Evolutionary conservation across 1,284 basidiomycete species (phyloP).

Genomic region (Rhizoctonia solani): DNA sequence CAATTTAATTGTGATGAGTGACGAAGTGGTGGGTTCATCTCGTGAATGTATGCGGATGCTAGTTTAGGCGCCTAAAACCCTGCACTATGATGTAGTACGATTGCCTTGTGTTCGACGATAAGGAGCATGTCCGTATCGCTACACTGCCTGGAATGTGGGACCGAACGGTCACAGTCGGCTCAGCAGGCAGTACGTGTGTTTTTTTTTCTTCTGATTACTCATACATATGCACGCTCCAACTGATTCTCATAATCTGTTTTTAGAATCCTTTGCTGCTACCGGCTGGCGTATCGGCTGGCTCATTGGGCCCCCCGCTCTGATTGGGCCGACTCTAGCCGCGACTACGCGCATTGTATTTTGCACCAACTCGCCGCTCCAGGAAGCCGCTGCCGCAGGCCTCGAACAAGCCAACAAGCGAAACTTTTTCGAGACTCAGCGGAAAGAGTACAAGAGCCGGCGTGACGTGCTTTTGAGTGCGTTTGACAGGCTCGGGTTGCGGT

Average conservation of each 20-base stretch:
- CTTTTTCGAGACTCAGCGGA: conserved; percentile 81
- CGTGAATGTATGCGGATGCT: no score
- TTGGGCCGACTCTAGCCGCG: conserved; percentile 85
- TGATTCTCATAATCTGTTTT: conserved; percentile 26
- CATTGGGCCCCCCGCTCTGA: conserved; percentile 83
- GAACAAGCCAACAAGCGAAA: conserved; percentile 70
- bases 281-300: conserved; percentile 99
- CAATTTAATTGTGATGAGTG: conserved; percentile 90
- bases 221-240: not conserved
- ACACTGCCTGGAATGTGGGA: conserved; percentile 98
- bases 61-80: conserved; percentile 5
- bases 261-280: conserved; percentile 96
- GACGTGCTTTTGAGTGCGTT: conserved; percentile 75
- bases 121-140: conserved; percentile 90
- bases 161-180: conserved; percentile 81
- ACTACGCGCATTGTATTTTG: conserved; percentile 95
- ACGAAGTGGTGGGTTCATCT: conserved; percentile 81
- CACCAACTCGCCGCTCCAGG: conserved; percentile 88
- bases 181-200: conserved; percentile 67
- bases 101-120: conserved; percentile 85
- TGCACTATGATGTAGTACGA: conserved; percentile 71
- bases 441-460: conserved; percentile 83
- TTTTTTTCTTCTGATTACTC: no score
- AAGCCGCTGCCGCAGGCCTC: conserved; percentile 86
- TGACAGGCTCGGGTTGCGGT: conserved; percentile 83